Conservation (phyloP, 768 basidiomycete genomes). For the Panus rudis region DNA sequence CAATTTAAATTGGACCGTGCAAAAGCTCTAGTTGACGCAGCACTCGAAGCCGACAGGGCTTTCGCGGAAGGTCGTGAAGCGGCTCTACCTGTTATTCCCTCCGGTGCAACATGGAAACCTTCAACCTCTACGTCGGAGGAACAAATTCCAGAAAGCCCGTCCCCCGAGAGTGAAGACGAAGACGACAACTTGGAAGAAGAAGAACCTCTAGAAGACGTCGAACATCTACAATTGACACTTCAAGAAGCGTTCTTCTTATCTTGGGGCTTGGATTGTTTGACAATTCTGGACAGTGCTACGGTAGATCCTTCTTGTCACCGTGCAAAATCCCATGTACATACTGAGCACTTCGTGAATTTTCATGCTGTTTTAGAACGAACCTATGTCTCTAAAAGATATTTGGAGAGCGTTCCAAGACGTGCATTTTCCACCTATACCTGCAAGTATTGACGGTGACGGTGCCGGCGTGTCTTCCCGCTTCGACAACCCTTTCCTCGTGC, state of each 20-base stretch:
- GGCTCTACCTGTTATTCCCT: slow-evolving; percentile 60
- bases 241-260: slow-evolving; percentile 86
- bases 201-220: slow-evolving; percentile 61
- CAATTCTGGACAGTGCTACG: slow-evolving; percentile 55
- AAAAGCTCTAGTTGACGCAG: slow-evolving; percentile 74
- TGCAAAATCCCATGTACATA: not conserved
- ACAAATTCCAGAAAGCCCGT: slow-evolving; percentile 14
- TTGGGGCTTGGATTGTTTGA: slow-evolving; percentile 80
- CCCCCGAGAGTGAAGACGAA: slow-evolving; percentile 23
- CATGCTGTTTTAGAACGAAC: slow-evolving; percentile 34
- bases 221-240: slow-evolving; percentile 86
- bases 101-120: slow-evolving; percentile 76
- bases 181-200: slow-evolving; percentile 36
- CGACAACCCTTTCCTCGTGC: slow-evolving; percentile 89
- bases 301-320: slow-evolving; percentile 51
- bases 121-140: slow-evolving; percentile 16
- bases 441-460: too few relatives aligned
- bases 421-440: slow-evolving; percentile 36
- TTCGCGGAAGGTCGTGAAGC: slow-evolving; percentile 67
- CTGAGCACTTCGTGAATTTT: slow-evolving; percentile 4
- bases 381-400: slow-evolving; percentile 49
- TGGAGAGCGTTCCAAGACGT: slow-evolving; percentile 60
- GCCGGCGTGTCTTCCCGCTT: slow-evolving; percentile 36
- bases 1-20: slow-evolving; percentile 94
- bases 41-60: slow-evolving; percentile 70